Conservation (phyloP, 345 rosid species). For the Hevea brasiliensis region DNA sequence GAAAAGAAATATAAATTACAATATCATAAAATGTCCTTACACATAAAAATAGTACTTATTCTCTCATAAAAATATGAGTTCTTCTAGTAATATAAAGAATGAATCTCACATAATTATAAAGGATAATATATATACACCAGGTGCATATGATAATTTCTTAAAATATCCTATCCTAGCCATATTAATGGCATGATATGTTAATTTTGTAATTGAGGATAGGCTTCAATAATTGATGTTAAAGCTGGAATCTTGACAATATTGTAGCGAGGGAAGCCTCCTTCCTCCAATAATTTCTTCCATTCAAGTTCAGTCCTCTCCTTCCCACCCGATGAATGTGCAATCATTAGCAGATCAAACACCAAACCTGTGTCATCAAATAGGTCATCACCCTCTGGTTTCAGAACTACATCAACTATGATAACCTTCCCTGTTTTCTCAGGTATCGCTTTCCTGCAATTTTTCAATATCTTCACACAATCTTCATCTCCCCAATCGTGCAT, state of each 20-base stretch:
- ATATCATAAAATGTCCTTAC: too few species aligned
- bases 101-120: too few species aligned
- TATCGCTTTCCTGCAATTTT: constrained; percentile 36
- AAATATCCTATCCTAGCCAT: too few species aligned
- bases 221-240: constrained; percentile 27
- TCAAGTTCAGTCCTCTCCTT: constrained; percentile 36
- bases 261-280: constrained; percentile 39
- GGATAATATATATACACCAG: too few species aligned
- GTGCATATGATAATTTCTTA: too few species aligned
- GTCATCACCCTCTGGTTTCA: constrained; percentile 21
- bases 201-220: too few species aligned
- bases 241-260: constrained; percentile 36
- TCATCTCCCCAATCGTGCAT: constrained; percentile 37
- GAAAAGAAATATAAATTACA: too few species aligned
- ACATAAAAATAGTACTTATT: too few species aligned
- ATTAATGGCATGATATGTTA: too few species aligned
- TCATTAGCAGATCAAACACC: constrained; percentile 33
- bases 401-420: constrained; percentile 26
- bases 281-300: constrained; percentile 34
- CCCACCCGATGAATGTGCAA: constrained; percentile 32
- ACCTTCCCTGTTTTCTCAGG: constrained; percentile 28
- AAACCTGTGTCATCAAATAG: constrained; percentile 17
- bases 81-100: too few species aligned
- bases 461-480: constrained; percentile 21
- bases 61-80: too few species aligned